A percentile compares a stretch with the other conserved stretches of the same genome.
These are phyloP conservation scores for Gilbertella persicaria DNA, from an alignment of 371 early-diverging fungal genomes.

Conservation along the genomic window DNA sequence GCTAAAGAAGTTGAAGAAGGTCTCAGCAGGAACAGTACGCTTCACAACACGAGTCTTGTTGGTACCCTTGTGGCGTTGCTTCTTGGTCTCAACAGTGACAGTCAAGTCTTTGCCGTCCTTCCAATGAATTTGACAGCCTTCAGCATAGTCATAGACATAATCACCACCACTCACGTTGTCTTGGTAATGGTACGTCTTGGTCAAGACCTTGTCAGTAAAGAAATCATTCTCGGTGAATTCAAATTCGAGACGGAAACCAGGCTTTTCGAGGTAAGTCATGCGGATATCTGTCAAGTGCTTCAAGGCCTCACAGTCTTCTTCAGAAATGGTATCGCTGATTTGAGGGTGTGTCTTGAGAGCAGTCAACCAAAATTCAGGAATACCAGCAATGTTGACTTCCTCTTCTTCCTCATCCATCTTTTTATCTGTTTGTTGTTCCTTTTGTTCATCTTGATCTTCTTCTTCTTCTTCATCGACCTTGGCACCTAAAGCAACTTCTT, in stretches of 20 bases:
- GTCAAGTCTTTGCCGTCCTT: slow-evolving; percentile 94
- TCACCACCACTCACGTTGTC: slow-evolving; percentile 73
- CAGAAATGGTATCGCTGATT: slow-evolving; percentile 82
- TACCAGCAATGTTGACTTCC: slow-evolving; percentile 45
- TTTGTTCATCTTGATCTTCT: slow-evolving; percentile 45
- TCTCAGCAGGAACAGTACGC: slow-evolving; percentile 88
- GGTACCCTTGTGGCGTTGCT: slow-evolving; percentile 97
- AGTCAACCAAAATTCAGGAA: slow-evolving; percentile 95
- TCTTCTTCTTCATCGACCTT: slow-evolving; percentile 60
- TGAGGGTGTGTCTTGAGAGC: slow-evolving; percentile 83
- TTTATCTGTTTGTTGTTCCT: slow-evolving; percentile 7
- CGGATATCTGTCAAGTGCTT: slow-evolving; percentile 85
- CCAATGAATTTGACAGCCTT: slow-evolving; percentile 91
- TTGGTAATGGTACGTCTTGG: slow-evolving; percentile 91
- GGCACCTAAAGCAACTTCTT: slow-evolving; percentile 71
- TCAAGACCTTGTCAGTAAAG: slow-evolving; percentile 84
- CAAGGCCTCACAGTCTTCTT: slow-evolving; percentile 85
- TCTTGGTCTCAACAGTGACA: slow-evolving; percentile 90
- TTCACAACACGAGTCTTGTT: slow-evolving; percentile 97
- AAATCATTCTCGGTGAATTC: slow-evolving; percentile 84
- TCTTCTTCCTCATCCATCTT: slow-evolving; percentile 34
- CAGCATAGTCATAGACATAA: slow-evolving; percentile 88
- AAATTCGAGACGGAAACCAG: slow-evolving; percentile 94
- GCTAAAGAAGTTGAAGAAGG: slow-evolving; percentile 95
- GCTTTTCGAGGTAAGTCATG: slow-evolving; percentile 78